Evolutionary conservation across 2,329 filamentous ascomycete genomes (phyloP).

Genomic region (Orbilia quercus): DNA sequence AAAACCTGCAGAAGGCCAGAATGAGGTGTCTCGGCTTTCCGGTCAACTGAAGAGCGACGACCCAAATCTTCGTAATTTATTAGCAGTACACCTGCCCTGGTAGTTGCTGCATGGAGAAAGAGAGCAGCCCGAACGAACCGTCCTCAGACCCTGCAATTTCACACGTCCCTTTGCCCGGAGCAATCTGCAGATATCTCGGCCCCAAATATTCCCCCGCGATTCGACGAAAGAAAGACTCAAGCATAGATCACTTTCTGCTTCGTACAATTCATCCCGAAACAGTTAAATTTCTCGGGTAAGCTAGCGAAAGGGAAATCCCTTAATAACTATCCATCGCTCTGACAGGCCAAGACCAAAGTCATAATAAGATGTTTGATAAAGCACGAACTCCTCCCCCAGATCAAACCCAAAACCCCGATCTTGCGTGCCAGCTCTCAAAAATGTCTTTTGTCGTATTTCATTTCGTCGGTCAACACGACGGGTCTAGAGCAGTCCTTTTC

Average conservation of each 20-base stretch:
- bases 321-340: too few species aligned
- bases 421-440: not conserved
- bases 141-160: constrained; percentile 12
- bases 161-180: not conserved
- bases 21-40: too few species aligned
- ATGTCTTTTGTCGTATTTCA: not conserved
- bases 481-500: constrained; percentile 15
- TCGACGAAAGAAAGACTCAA: not conserved
- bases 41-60: too few species aligned
- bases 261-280: constrained; percentile 1
- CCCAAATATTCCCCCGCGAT: too few species aligned
- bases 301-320: not conserved
- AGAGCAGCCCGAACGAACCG: too few species aligned
- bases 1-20: too few species aligned
- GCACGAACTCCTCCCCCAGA: not conserved
- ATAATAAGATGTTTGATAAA: too few species aligned
- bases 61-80: not conserved
- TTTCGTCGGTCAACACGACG: too few species aligned
- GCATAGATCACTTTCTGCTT: not conserved
- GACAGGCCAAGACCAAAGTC: too few species aligned
- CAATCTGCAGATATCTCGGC: constrained; percentile 5
- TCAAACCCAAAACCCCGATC: constrained; percentile 18
- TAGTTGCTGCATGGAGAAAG: too few species aligned
- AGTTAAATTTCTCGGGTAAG: not conserved
- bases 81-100: too few species aligned